A percentile compares a stretch with the other conserved stretches of the same genome.
Evolutionary conservation across 352 stramenopile genomes (phyloP).

Genomic region (Proteromonas lacertae): DNA sequence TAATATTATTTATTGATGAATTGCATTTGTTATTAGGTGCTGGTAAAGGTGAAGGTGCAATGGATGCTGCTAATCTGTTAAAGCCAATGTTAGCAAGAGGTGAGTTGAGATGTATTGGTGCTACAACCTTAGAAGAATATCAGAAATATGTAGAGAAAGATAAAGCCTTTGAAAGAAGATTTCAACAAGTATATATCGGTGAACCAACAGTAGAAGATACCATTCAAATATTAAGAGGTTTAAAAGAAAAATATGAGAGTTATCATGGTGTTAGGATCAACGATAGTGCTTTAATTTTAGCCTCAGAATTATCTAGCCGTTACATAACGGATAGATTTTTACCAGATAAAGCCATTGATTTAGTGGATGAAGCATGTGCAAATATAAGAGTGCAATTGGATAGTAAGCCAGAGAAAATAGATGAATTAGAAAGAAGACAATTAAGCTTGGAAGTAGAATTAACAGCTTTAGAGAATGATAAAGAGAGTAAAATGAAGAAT

Average conservation of each 20-base stretch:
- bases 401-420: conserved; percentile 20
- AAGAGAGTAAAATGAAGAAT: conserved; percentile 53
- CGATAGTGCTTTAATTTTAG: conserved; percentile 59
- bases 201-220: conserved; percentile 73
- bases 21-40: conserved; percentile 72
- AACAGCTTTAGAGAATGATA: conserved; percentile 70
- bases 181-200: conserved; percentile 76
- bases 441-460: conserved; percentile 73
- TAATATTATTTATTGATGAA: conserved; percentile 83
- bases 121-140: conserved; percentile 76
- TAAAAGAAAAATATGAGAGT: conserved; percentile 81
- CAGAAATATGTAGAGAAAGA: conserved; percentile 77
- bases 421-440: conserved; percentile 77
- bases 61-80: conserved; percentile 71
- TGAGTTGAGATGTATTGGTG: conserved; percentile 57
- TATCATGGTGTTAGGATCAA: conserved; percentile 76
- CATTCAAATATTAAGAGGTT: conserved; percentile 60
- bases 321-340: conserved; percentile 68
- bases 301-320: conserved; percentile 56
- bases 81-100: conserved; percentile 63
- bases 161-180: conserved; percentile 65
- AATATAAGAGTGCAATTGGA: conserved; percentile 42
- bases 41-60: conserved; percentile 31
- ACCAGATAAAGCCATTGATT: conserved; percentile 60
- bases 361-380: conserved; percentile 67